These are phyloP conservation scores for Globisporangium paddicum DNA, from an alignment of 352 stramenopile species.

Conservation along the genomic window DNA sequence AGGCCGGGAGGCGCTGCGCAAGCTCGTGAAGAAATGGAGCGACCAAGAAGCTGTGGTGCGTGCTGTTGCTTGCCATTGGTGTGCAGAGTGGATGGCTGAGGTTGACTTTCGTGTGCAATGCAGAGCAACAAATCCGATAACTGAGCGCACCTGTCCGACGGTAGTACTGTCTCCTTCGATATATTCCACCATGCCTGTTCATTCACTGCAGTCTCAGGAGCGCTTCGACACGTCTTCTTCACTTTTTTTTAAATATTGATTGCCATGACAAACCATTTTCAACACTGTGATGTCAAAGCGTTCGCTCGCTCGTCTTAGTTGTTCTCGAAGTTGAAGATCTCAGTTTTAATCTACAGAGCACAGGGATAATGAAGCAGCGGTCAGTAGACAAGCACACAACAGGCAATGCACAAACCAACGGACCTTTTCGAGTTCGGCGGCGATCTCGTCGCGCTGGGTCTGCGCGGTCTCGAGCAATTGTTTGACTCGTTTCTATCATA, in stretches of 20 bases:
- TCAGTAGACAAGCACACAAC: too few relatives aligned
- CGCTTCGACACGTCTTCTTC: background rate
- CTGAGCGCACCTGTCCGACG: background rate
- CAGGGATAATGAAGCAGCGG: background rate
- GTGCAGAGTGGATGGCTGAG: background rate
- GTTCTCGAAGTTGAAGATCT: slow-evolving; percentile 6
- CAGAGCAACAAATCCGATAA: background rate
- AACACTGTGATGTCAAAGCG: background rate
- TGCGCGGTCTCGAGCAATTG: slow-evolving; percentile 71
- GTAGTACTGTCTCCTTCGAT: background rate
- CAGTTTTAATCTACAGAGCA: background rate
- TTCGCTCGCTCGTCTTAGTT: background rate
- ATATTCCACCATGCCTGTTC: too few relatives aligned
- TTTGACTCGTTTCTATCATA: slow-evolving; percentile 32
- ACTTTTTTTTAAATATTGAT: background rate
- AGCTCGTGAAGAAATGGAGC: slow-evolving; percentile 1
- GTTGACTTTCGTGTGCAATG: background rate
- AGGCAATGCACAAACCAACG: background rate
- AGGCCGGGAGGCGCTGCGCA: background rate
- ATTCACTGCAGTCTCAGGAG: background rate
- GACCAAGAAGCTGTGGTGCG: background rate
- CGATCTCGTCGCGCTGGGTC: slow-evolving; percentile 46
- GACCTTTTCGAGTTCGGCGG: slow-evolving; percentile 49
- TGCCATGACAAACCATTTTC: background rate
- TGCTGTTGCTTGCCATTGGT: background rate